These are phyloP conservation scores for Macadamia integrifolia DNA, from an alignment of 164 flowering plant genomes.

Conservation along the genomic window DNA sequence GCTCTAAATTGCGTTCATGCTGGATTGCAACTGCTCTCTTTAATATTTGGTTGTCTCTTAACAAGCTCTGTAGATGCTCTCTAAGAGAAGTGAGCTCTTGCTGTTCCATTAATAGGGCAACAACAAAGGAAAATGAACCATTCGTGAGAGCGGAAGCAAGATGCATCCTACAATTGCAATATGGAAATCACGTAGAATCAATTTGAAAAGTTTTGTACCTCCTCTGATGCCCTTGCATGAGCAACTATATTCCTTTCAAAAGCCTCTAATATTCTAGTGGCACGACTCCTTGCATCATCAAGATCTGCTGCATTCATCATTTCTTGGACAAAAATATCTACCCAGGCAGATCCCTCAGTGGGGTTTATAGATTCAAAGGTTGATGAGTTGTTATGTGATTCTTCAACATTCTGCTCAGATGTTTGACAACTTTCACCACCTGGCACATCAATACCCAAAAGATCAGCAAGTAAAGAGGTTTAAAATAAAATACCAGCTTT, in stretches of 20 bases:
- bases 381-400: slow-evolving; percentile 13
- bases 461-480: neutral
- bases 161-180: neutral
- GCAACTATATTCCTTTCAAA: slow-evolving; percentile 27
- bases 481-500: neutral
- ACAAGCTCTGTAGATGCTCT: slow-evolving; percentile 50
- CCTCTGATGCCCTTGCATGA: slow-evolving; percentile 15
- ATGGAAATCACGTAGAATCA: neutral
- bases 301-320: slow-evolving; percentile 31
- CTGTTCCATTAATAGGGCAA: slow-evolving; percentile 7
- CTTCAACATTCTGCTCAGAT: slow-evolving; percentile 19
- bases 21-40: slow-evolving; percentile 83
- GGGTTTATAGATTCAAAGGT: slow-evolving; percentile 9
- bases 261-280: slow-evolving; percentile 34
- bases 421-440: slow-evolving; percentile 18
- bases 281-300: slow-evolving; percentile 38
- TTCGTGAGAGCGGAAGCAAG: neutral
- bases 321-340: slow-evolving; percentile 33
- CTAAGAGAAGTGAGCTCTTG: slow-evolving; percentile 53
- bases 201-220: slow-evolving; percentile 15
- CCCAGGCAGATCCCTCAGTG: slow-evolving; percentile 22
- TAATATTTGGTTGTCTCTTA: slow-evolving; percentile 58
- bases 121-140: neutral
- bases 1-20: slow-evolving; percentile 71
- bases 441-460: neutral